phyloP scores from a whole-genome alignment of 441 rosid species.

The Populus tomentosa region DNA sequence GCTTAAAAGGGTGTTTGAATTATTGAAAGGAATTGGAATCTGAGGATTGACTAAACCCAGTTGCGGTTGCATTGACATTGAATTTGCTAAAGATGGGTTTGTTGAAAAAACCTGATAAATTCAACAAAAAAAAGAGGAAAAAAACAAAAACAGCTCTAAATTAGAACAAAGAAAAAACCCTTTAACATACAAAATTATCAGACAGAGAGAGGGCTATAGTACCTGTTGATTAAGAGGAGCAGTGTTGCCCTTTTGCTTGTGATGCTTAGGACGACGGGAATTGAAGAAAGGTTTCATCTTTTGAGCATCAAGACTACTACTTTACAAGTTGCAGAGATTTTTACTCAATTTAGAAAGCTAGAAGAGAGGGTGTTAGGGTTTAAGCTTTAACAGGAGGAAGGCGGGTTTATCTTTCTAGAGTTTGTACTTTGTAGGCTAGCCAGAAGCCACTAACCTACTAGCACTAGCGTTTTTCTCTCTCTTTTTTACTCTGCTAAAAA shows the following conservation, averaged over 20 bases:
- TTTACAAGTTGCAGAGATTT: background rate
- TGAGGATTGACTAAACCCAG: slow-evolving; percentile 42
- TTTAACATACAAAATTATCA: background rate
- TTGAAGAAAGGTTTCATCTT: slow-evolving; percentile 29
- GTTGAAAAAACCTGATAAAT: slow-evolving; percentile 22
- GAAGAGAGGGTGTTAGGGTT: background rate
- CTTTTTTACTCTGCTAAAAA: background rate
- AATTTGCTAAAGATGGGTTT: slow-evolving; percentile 24
- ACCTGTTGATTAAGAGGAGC: slow-evolving; percentile 35
- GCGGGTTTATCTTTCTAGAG: background rate
- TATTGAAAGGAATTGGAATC: slow-evolving; percentile 27
- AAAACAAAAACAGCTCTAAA: background rate
- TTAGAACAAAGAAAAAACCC: background rate
- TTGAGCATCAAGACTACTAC: slow-evolving; percentile 19
- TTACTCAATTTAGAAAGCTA: background rate
- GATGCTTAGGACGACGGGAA: slow-evolving; percentile 21
- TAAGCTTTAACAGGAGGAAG: background rate
- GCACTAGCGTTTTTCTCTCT: background rate
- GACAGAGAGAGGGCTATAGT: background rate
- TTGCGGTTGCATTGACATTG: slow-evolving; percentile 31
- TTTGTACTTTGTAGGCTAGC: background rate
- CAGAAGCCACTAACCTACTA: background rate
- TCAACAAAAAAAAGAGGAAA: background rate
- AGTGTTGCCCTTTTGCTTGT: slow-evolving; percentile 10
- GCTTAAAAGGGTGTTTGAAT: slow-evolving; percentile 10